These are phyloP conservation scores for Hericium erinaceus DNA, from an alignment of 768 basidiomycete species.

Conservation along the genomic window DNA sequence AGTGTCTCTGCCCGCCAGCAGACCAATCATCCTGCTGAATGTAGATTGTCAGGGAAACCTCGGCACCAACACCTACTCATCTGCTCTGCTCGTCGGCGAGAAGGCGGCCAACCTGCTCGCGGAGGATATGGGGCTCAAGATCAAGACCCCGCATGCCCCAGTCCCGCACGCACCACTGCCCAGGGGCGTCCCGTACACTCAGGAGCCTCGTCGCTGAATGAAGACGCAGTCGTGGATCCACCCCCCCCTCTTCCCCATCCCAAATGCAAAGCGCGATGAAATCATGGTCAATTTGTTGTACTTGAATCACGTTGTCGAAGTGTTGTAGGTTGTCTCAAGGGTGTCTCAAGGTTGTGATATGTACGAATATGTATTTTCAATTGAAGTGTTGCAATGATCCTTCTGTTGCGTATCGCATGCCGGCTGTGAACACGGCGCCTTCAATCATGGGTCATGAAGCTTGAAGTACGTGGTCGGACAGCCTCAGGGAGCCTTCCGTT, in stretches of 20 bases:
- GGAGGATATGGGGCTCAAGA: slow-evolving; percentile 58
- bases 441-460: neutral
- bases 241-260: neutral
- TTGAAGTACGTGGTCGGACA: neutral
- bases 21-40: too few relatives aligned
- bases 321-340: neutral
- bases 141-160: slow-evolving; percentile 54
- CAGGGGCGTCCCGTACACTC: slow-evolving; percentile 40
- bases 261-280: neutral
- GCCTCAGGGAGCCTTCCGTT: neutral
- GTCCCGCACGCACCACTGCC: slow-evolving; percentile 61
- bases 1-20: slow-evolving; percentile 13
- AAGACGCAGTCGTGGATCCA: neutral
- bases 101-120: slow-evolving; percentile 54
- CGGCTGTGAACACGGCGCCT: too few relatives aligned
- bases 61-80: slow-evolving; percentile 67
- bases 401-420: neutral
- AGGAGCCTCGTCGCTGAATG: slow-evolving; percentile 14
- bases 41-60: slow-evolving; percentile 42
- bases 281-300: neutral
- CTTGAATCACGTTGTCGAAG: neutral
- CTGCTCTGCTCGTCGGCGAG: slow-evolving; percentile 60
- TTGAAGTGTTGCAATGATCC: neutral
- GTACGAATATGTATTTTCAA: neutral
- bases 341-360: neutral